phyloP scores from a whole-genome alignment of 768 basidiomycete genomes.

The Erythrobasidium yunnanense region DNA sequence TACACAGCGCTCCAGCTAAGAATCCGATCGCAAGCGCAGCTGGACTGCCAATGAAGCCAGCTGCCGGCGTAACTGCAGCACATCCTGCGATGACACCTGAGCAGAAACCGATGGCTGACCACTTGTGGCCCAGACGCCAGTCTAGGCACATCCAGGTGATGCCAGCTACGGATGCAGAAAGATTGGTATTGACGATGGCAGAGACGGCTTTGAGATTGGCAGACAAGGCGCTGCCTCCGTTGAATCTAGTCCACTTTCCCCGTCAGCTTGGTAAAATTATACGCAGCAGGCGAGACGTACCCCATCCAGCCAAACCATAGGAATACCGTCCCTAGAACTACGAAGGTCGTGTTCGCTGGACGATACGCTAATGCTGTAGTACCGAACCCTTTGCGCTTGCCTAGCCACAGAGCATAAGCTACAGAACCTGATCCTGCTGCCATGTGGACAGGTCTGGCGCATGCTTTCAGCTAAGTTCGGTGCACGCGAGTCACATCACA shows the following conservation, averaged over 20 bases:
- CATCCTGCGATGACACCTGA: conserved; percentile 77
- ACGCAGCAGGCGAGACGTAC: no score
- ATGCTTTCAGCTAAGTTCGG: no score
- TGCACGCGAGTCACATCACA: no score
- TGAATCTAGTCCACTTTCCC: no score
- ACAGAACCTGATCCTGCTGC: conserved; percentile 73
- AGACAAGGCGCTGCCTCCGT: conserved; percentile 78
- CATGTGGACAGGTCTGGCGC: conserved; percentile 84
- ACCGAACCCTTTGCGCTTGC: conserved; percentile 48
- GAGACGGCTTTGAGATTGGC: conserved; percentile 77
- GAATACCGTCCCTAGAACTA: conserved; percentile 76
- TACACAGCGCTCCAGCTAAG: conserved; percentile 60
- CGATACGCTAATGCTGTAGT: conserved; percentile 41
- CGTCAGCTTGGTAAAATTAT: no score
- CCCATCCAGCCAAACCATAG: conserved; percentile 56
- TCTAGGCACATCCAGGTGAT: conserved; percentile 85
- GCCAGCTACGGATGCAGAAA: conserved; percentile 75
- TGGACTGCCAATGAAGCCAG: conserved; percentile 69
- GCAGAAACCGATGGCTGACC: conserved; percentile 89
- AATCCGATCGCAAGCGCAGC: conserved; percentile 64
- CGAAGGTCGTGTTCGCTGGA: conserved; percentile 58
- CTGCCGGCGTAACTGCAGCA: conserved; percentile 77
- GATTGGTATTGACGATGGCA: conserved; percentile 85
- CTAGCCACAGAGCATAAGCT: conserved; percentile 76
- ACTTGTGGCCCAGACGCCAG: conserved; percentile 83